Evolutionary conservation across 1,139 yeast species (phyloP), one percentile per base, ranked within the genome.

Genomic region (Dujonia santamariae): DNA sequence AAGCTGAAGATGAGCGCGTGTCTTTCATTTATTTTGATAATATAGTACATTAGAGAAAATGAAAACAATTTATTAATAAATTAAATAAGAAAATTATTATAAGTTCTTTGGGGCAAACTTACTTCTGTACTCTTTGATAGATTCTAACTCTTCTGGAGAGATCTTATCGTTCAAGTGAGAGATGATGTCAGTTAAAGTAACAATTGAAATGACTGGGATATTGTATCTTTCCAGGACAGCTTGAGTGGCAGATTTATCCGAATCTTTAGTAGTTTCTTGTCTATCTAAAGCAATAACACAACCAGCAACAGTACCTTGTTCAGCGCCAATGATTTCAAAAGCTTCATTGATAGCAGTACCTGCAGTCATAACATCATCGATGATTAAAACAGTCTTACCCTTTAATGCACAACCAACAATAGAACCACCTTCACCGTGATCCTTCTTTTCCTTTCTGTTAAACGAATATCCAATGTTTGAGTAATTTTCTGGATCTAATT

Each of bases 301-400:
- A 3, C 95, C 98, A 28, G 78, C 85, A 22, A 87, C 84, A 16
- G 65, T 53, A 35, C 96, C 98, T 28, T 77, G 68, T 48, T 81
- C 92, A 19, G 56, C 66, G 18, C 68, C 68, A 50, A 92, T 87
- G 50, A 92, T 85, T 35, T 74, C 79, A 48, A 87, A 85, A 1
- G 97, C 97, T 62, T 92, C 97, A 51, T 84, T 85, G 56, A 90
- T 88, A 36, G 98, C 98, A 39, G 97, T 92, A 26, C 98, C 98
- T 3, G 98, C 97, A 40, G 97, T 92, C 80, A 92, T 90, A 33
- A 92, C 97, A 53, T 92, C 98, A 60, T 92, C 98, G 45, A 92
- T 87, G 50, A 92, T 84, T 51, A 92, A 68, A 22, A 88, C 77
- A 42, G 72, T 73, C 59, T 88, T 84, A 37, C 76, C 85, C 41